Conservation (phyloP, 2,329 filamentous ascomycete genomes). For the Clonostachys rhizophaga region DNA sequence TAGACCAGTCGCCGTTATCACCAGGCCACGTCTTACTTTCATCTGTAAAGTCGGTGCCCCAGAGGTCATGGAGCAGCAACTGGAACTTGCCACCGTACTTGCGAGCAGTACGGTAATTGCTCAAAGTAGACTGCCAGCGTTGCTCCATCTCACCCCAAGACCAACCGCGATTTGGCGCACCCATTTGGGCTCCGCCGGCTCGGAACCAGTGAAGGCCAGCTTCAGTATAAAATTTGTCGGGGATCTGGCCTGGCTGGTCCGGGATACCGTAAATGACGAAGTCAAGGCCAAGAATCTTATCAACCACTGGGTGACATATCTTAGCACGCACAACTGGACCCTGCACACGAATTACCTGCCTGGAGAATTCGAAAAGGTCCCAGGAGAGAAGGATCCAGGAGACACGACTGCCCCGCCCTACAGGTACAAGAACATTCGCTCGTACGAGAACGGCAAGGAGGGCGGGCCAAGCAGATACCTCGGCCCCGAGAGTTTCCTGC, state of each 20-base stretch:
- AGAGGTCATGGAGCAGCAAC: slow-evolving; percentile 36
- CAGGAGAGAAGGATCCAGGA: too few species aligned
- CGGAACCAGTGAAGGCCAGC: slow-evolving; percentile 1
- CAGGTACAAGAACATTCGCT: too few species aligned
- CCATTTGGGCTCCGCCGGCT: slow-evolving; percentile 1
- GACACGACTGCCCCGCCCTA: too few species aligned
- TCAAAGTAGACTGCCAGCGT: slow-evolving; percentile 34
- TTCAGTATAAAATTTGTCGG: slow-evolving; percentile 1
- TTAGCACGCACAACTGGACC: too few species aligned
- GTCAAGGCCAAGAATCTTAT: too few species aligned
- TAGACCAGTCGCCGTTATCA: slow-evolving; percentile 41
- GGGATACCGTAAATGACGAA: not conserved
- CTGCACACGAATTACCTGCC: too few species aligned
- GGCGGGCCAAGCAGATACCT: too few species aligned
- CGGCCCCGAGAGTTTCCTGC: too few species aligned
- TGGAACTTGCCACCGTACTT: slow-evolving; percentile 37
- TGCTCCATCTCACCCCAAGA: not conserved
- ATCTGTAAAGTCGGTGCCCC: slow-evolving; percentile 38
- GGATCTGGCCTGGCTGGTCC: not conserved
- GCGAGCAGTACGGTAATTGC: slow-evolving; percentile 36
- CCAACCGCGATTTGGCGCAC: not conserved
- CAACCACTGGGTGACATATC: too few species aligned
- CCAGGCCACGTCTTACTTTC: slow-evolving; percentile 31
- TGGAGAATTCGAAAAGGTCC: too few species aligned
- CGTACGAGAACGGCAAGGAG: too few species aligned